These are phyloP conservation scores for Polygonum aviculare DNA, from an alignment of 148 eudicot species.

Conservation along the genomic window DNA sequence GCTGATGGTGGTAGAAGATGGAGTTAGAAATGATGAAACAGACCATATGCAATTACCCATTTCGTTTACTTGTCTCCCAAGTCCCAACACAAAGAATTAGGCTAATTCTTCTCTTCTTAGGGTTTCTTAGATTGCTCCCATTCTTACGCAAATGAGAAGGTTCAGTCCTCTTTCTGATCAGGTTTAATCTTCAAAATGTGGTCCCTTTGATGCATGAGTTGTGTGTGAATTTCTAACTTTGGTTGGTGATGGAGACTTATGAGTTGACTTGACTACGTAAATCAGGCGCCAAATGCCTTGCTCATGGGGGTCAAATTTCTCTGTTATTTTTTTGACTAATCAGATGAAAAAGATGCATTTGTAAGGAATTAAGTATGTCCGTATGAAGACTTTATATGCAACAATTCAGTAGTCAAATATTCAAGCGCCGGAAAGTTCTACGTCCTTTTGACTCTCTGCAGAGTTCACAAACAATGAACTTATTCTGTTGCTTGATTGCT, in stretches of 20 bases:
- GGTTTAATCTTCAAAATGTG: background rate
- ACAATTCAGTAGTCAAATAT: no score
- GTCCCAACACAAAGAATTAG: background rate
- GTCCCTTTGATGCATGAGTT: background rate
- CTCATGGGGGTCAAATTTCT: background rate
- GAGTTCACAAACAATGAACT: no score
- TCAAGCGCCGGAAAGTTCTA: no score
- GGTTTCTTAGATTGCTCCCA: background rate
- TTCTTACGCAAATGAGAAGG: background rate
- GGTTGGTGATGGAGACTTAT: background rate
- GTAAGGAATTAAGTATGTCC: background rate
- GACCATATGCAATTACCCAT: constrained; percentile 6
- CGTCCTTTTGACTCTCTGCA: no score
- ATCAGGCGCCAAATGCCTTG: background rate
- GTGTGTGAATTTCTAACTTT: background rate
- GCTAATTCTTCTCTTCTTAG: background rate
- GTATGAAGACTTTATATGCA: no score
- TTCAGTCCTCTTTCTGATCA: background rate
- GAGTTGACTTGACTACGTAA: constrained; percentile 1
- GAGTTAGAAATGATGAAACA: background rate
- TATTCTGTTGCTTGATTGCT: no score
- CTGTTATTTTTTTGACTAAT: background rate
- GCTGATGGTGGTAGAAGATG: background rate
- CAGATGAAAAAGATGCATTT: background rate
- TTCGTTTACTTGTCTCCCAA: background rate